A percentile compares a stretch with the other conserved stretches of the same genome.
Evolutionary conservation across 106 monocot species (phyloP).

Genomic region (Dactylorhiza incarnata): DNA sequence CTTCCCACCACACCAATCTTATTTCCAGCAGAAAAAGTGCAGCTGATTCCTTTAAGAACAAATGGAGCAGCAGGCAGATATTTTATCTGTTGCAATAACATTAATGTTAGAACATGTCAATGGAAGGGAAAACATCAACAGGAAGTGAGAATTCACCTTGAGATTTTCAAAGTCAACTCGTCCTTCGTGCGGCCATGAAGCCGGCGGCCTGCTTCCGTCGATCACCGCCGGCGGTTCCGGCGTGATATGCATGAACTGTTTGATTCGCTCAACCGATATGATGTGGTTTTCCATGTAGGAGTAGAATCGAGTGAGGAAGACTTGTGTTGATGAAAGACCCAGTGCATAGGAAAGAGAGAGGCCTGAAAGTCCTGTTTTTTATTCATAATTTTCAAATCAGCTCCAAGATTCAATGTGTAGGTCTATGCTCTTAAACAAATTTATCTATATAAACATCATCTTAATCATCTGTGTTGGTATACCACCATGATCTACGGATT

Average conservation of each 20-base stretch:
- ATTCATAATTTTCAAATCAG: not conserved
- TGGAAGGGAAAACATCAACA: not conserved
- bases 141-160: constrained; percentile 24
- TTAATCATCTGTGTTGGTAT: no score
- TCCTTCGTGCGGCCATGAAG: constrained; percentile 71
- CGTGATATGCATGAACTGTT: constrained; percentile 69
- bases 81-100: constrained; percentile 28
- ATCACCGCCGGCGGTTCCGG: constrained; percentile 61
- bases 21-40: constrained; percentile 47
- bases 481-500: no score
- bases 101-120: not conserved
- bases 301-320: constrained; percentile 60
- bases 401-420: not conserved
- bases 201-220: constrained; percentile 36
- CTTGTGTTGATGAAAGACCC: constrained; percentile 48
- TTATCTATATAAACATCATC: no score
- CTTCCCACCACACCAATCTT: constrained; percentile 69
- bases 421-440: no score
- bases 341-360: constrained; percentile 75
- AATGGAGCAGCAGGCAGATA: constrained; percentile 38
- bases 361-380: constrained; percentile 55
- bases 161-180: constrained; percentile 66
- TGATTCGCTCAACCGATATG: constrained; percentile 76
- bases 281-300: constrained; percentile 69
- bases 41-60: constrained; percentile 69